Evolutionary conservation across 495 filamentous ascomycete species (phyloP), one percentile per base, ranked within the genome.

Genomic region (Penicillium longicatenatum): DNA sequence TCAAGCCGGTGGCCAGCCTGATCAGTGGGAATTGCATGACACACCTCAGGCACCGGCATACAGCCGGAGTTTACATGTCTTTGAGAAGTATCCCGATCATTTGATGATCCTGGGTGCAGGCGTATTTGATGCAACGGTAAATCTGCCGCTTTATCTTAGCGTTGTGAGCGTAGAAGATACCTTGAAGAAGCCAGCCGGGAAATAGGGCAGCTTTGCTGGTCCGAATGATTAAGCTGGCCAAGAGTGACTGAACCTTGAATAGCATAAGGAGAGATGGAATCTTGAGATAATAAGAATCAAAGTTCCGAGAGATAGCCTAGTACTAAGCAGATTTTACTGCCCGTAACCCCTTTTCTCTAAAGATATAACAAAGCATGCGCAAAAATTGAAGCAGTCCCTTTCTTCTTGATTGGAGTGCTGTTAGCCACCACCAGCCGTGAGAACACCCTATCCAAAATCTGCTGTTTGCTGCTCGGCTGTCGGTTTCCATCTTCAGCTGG

Each of bases 11-110:
- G 52, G 52, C 42, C 82, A 81, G 12, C 75, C 71, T 33, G 70
- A 67, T 35, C 50, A 70, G 6, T 86, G 84, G 84, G 72, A 69
- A 58, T 74, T 63, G 43, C 59, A 76, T 6, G 52, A 61, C 8
- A 79, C 78, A 20, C 69, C 68, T 9, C 73, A 79, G 63, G 3
- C 41, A 22, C 22, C 52, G 22, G 52, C 52, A 54, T 54, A 54
- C 41, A 54, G 52, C 39, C 39, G 52, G 52, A 54, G 52, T 33
- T 33, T 54, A 54, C 52, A 54, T 54, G 52, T 54, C 21, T 46
- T 54, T 54, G 52, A 26, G 26, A 46, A 54, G 52, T 33, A 54
- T 46, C 52, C 52, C 21, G 52, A 54, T 54, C 52, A 54, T 33
- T 54, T 54, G 52, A 54, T 54, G 52, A 54, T 54, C 21, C 52